Evolutionary conservation across 2,329 filamentous ascomycete species (phyloP).

Genomic region (Lojkania enalia): DNA sequence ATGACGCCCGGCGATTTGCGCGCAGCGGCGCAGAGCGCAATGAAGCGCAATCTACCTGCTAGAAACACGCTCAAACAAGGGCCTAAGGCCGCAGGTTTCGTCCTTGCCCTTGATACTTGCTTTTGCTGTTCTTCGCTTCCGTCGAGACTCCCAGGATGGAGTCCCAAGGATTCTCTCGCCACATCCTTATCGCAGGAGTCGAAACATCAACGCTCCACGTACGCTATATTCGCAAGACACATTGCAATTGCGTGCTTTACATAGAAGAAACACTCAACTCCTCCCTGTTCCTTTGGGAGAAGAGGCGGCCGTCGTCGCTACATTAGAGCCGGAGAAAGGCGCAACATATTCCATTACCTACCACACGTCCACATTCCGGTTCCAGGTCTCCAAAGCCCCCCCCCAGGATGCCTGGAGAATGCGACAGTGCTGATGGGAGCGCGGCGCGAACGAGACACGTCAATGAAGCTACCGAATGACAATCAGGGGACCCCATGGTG

Average conservation of each 20-base stretch:
- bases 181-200: too few species aligned
- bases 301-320: background rate
- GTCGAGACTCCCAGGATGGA: too few species aligned
- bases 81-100: too few species aligned
- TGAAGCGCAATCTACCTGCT: background rate
- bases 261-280: background rate
- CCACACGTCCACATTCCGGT: too few species aligned
- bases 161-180: too few species aligned
- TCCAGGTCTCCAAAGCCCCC: too few species aligned
- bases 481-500: conserved; percentile 17
- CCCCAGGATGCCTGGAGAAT: background rate
- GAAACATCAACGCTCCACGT: too few species aligned
- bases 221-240: too few species aligned
- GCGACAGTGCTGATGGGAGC: background rate
- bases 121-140: too few species aligned
- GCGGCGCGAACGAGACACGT: background rate
- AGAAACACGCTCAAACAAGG: background rate
- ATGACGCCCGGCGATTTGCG: conserved; percentile 1
- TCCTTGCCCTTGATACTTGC: too few species aligned
- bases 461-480: conserved; percentile 11
- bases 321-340: too few species aligned
- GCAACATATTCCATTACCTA: background rate
- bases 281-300: background rate
- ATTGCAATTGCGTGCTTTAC: too few species aligned
- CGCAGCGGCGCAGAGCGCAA: background rate